phyloP scores from a whole-genome alignment of 1,139 yeast species.

The Pichia sp. region DNA sequence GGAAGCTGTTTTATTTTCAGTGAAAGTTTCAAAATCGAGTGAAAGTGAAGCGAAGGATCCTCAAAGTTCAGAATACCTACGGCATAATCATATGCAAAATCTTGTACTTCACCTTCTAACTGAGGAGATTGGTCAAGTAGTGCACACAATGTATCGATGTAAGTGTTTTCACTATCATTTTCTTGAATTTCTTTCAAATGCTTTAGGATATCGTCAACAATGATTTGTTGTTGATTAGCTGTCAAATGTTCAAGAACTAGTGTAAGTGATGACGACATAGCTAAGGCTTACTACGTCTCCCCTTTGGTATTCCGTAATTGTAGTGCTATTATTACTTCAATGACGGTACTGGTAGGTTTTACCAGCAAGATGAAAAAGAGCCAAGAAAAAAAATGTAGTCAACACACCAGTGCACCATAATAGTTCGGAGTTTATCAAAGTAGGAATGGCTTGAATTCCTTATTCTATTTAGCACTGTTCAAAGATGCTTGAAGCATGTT shows the following conservation, averaged over 20 bases:
- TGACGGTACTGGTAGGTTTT: neutral
- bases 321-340: slow-evolving; percentile 2
- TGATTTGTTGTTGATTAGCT: slow-evolving; percentile 23
- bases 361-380: neutral
- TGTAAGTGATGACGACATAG: slow-evolving; percentile 12
- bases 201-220: slow-evolving; percentile 12
- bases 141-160: slow-evolving; percentile 37
- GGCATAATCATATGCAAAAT: slow-evolving; percentile 29
- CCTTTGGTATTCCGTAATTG: neutral
- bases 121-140: slow-evolving; percentile 34
- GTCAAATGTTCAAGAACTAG: slow-evolving; percentile 18
- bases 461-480: neutral
- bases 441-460: neutral
- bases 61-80: slow-evolving; percentile 9
- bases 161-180: slow-evolving; percentile 5
- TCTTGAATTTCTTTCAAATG: slow-evolving; percentile 2
- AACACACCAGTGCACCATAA: neutral
- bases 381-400: neutral
- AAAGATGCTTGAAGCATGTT: slow-evolving; percentile 42
- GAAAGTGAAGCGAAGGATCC: slow-evolving; percentile 5
- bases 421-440: neutral
- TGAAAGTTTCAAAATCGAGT: slow-evolving; percentile 18
- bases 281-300: neutral
- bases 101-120: slow-evolving; percentile 26
- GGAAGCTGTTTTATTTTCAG: slow-evolving; percentile 14